Base-by-base conservation (phyloP, 495 filamentous ascomycete species). In the Rhypophila decipiens region DNA sequence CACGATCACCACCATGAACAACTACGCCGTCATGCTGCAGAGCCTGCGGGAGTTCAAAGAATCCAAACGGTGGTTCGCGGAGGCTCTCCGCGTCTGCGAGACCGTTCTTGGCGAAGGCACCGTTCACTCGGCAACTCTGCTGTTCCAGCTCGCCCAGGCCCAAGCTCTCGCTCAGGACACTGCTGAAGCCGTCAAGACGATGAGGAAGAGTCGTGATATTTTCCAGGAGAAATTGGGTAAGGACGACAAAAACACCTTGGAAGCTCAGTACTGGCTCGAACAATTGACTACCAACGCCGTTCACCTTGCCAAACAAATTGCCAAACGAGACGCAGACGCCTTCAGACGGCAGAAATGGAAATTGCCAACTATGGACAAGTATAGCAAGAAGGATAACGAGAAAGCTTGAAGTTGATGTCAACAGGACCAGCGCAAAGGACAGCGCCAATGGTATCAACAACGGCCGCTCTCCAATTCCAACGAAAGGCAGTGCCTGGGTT, bases 1-100 rank as follows among this genome's bases (percentile, higher is more conserved):
- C 67, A 93, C 88, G 13, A 95, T 97, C 69, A 99, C 94, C 11
- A 96, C 94, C 24, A 84, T 97, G 68, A 99, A 97, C 77, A 99
- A 99, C 63, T 90, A 88, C 12, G 94, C 94, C 11, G 93, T 97
- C 22, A 99, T 99, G 94, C 80, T 97, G 39, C 94, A 97, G 70
- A 82, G 86, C 46, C 74, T 95, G 57, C 90, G 95, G 73, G 80
- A 85, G 39, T 99, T 90, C 74, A 79, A 85, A 50, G 88, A 95
- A 65, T 96, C 90, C 12, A 85, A 90, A 45, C 74, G 86, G 51
- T 99, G 94, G 94, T 97, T 99, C 64, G 91, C 97, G 70, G 86
- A 86, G 42, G 90, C 89, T 11, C 82, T 97, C 27, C 71, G 77
- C 18, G 80, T 95, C 27, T 95, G 89, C 65, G 88, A 96, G 68